Conservation (phyloP, 257 asterid genomes). For the Ballota nigra region DNA sequence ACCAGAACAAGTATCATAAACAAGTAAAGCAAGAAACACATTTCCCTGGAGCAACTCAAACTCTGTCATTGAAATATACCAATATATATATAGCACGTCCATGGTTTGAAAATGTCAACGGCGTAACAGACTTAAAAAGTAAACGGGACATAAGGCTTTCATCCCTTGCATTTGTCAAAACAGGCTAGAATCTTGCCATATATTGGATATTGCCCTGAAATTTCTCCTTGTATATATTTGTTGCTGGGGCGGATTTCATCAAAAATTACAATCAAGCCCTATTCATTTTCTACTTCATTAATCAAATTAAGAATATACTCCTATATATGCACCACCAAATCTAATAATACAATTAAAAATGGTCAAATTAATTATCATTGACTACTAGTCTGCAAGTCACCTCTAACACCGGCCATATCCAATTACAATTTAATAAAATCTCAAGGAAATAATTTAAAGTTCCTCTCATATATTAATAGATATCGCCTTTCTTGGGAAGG, state of each 20-base stretch:
- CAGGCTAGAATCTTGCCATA: neutral
- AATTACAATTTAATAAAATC: neutral
- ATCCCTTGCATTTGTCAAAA: neutral
- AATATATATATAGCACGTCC: neutral
- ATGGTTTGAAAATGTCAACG: neutral
- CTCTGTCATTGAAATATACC: neutral
- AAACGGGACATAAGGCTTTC: neutral
- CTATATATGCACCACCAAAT: neutral
- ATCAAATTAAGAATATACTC: too few species aligned
- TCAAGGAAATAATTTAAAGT: too few species aligned
- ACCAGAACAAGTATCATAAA: constrained; percentile 12
- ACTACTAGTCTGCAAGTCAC: neutral
- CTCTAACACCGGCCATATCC: constrained; percentile 1
- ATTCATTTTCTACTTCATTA: neutral
- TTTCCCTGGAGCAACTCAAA: neutral
- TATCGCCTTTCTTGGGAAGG: neutral
- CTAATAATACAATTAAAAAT: neutral
- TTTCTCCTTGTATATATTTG: neutral
- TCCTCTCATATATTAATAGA: too few species aligned
- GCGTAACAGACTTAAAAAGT: neutral
- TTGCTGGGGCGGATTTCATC: neutral
- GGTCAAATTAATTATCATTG: neutral
- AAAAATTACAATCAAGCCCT: neutral
- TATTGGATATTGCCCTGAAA: constrained; percentile 4
- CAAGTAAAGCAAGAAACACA: constrained; percentile 6